Base-by-base conservation (phyloP, 1,284 basidiomycete species). In the Stereum hirsutum region DNA sequence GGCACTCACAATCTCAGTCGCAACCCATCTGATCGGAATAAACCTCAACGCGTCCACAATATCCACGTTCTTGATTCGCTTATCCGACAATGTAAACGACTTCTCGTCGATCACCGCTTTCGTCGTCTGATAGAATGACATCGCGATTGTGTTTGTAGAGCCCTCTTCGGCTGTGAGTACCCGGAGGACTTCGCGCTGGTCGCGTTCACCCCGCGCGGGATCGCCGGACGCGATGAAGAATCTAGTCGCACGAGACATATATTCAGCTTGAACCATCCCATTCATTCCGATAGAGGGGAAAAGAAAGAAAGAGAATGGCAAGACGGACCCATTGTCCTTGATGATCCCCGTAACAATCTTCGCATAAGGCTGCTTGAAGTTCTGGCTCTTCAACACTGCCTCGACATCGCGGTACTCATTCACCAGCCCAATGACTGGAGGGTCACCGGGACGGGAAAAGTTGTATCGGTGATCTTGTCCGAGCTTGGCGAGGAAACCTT, bases 41-140 rank as follows among this genome's bases (percentile, higher is more conserved):
- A 68, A 57, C 55, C 75, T 81, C 48, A 87, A 56, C 3, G 90
- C 83, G 51, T 87, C 78, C 21, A 84, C 78, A 46, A 92, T 61
- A 55, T 92, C 84, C 19, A 89, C 66, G 34, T 68, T 71, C 34
- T 59, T 62, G 4, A 63, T 65, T 25, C 70, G 68, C 19, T 68
- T 63, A 12, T 71, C 74, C 10, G 79, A 69, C 14, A 80, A 59
- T 2, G 65, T 57, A 58, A 66, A 85, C 2, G 80, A 78, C 46
- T 71, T 58, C 17, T 57, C 50, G 26, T 61, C 52, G 48, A 90
- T 74, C 24, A 84, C 60, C 43, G 71, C 67, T 23, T 64, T 63
- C 21, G 83, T 82, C 47, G 70, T 78, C 23, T 71, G 61, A 53
- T 70, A 73, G 69, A 88, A 87, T 56, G 70, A 84, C 33, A 62